Percentiles rank a stretch among this genome's conserved stretches.
Conservation (phyloP, 2,329 filamentous ascomycete species). For the Orbilia ellipsospora region DNA sequence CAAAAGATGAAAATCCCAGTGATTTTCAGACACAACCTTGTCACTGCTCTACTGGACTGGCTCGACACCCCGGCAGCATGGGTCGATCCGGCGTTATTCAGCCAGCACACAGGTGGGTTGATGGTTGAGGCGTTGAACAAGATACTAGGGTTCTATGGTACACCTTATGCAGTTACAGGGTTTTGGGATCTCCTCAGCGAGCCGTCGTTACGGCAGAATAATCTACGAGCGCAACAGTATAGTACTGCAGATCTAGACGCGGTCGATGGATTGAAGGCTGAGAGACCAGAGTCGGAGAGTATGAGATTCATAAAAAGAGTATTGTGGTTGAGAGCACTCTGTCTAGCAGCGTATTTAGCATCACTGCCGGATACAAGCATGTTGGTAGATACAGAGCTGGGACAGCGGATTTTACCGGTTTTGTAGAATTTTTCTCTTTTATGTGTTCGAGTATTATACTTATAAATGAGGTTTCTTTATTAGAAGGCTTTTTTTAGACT, state of each 20-base stretch:
- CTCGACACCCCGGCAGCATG: not conserved
- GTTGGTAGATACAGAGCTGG: constrained; percentile 18
- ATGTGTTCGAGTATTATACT: too few species aligned
- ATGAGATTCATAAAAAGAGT: constrained; percentile 12
- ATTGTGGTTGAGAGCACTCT: constrained; percentile 9
- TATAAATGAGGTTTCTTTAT: too few species aligned
- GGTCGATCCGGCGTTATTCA: constrained; percentile 7
- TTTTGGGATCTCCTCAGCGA: constrained; percentile 19
- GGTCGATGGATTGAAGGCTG: constrained; percentile 3
- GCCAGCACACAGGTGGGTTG: not conserved
- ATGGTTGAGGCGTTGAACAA: constrained; percentile 5
- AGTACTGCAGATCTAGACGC: not conserved
- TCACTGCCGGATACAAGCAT: constrained; percentile 12
- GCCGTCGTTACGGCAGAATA: constrained; percentile 1
- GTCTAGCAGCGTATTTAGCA: constrained; percentile 9
- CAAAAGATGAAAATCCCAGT: constrained; percentile 2
- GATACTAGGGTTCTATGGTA: constrained; percentile 4
- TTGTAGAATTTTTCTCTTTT: not conserved
- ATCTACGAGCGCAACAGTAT: not conserved
- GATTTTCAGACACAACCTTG: constrained; percentile 2
- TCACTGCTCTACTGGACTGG: not conserved
- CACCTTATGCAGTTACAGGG: not conserved
- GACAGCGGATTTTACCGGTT: constrained; percentile 19
- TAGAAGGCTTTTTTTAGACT: too few species aligned
- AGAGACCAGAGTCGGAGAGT: not conserved